Percentiles rank a stretch among this genome's conserved stretches.
Conservation (phyloP, 768 basidiomycete genomes). For the Amanita muscaria region DNA sequence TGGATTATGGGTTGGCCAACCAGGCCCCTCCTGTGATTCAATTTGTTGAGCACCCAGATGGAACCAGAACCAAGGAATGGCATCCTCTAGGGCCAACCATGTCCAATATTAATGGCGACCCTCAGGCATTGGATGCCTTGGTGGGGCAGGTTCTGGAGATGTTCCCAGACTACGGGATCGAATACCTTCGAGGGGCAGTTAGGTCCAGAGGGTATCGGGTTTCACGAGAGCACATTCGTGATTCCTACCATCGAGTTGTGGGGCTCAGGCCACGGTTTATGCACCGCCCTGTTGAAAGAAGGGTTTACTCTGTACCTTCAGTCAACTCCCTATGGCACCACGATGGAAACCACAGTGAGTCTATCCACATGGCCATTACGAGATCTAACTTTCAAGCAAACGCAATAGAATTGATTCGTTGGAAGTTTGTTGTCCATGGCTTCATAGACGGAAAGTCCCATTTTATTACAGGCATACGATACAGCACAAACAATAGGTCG, state of each 20-base stretch:
- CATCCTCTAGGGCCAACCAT: neutral
- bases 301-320: conserved; percentile 19
- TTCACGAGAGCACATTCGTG: neutral
- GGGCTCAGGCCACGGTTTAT: neutral
- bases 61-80: neutral
- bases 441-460: conserved; percentile 35
- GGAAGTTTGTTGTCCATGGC: conserved; percentile 17
- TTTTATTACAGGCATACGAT: conserved; percentile 25
- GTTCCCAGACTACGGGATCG: neutral
- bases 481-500: conserved; percentile 31
- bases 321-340: conserved; percentile 28
- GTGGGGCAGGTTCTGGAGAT: neutral
- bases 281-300: conserved; percentile 10
- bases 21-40: neutral
- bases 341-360: conserved; percentile 29
- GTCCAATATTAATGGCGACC: neutral
- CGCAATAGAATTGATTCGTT: neutral
- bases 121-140: neutral
- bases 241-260: neutral
- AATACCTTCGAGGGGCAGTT: neutral
- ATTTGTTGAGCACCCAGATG: neutral
- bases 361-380: neutral
- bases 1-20: neutral
- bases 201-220: neutral
- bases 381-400: neutral